These are phyloP conservation scores for Diversispora epigaea DNA, from an alignment of 192 early-diverging fungal species.

Conservation along the genomic window DNA sequence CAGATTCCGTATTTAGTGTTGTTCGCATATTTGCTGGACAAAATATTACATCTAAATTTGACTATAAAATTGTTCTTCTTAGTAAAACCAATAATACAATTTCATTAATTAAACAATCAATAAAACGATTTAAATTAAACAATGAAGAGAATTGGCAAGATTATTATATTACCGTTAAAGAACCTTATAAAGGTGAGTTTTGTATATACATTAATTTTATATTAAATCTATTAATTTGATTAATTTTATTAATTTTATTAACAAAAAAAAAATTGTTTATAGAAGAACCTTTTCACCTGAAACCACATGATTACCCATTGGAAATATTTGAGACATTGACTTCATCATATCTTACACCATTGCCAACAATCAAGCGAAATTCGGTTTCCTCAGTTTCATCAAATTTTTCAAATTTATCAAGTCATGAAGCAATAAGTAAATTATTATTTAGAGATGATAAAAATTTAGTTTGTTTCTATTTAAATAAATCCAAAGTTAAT, in stretches of 20 bases:
- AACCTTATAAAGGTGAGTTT: conserved; percentile 47
- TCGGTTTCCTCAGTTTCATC: conserved; percentile 38
- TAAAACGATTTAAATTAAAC: conserved; percentile 54
- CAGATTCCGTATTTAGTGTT: conserved; percentile 36
- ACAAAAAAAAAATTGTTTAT: no score
- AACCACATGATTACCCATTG: conserved; percentile 53
- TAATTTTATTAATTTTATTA: no score
- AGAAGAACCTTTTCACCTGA: conserved; percentile 48
- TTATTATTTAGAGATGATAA: conserved; percentile 4
- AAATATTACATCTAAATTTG: conserved; percentile 25
- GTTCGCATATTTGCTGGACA: conserved; percentile 58
- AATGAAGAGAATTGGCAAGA: conserved; percentile 41
- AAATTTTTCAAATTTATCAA: conserved; percentile 33
- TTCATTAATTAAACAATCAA: conserved; percentile 50
- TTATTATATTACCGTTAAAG: conserved; percentile 55
- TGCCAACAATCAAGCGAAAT: conserved; percentile 50
- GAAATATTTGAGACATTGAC: conserved; percentile 55
- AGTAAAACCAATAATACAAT: conserved; percentile 43
- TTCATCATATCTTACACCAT: conserved; percentile 48
- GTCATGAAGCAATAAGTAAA: background rate
- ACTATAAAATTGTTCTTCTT: conserved; percentile 56
- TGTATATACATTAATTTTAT: no score
- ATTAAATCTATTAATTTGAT: no score
- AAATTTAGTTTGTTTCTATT: conserved; percentile 13
- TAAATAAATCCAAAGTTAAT: conserved; percentile 7